A percentile compares a stretch with the other conserved stretches of the same genome.
Evolutionary conservation across 345 rosid species (phyloP).

Genomic region (Capsella bursapastoris): DNA sequence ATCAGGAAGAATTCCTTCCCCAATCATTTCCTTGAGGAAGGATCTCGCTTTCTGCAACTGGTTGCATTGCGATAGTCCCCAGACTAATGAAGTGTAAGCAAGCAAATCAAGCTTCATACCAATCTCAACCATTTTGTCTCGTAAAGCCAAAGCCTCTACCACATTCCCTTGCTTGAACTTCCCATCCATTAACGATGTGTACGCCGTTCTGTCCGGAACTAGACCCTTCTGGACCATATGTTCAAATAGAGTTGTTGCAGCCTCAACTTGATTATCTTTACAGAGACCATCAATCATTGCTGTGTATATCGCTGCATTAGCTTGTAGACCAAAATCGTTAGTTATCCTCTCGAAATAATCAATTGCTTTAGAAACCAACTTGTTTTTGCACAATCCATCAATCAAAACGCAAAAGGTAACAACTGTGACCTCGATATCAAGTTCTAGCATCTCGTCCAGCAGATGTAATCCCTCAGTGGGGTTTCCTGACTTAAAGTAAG

Average conservation of each 20-base stretch:
- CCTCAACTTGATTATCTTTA: conserved; percentile 61
- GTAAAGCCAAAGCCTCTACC: conserved; percentile 57
- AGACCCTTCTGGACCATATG: conserved; percentile 55
- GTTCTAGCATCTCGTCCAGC: conserved; percentile 53
- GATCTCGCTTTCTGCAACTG: conserved; percentile 58
- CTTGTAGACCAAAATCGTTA: conserved; percentile 52
- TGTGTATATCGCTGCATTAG: conserved; percentile 67
- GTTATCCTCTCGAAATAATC: conserved; percentile 54
- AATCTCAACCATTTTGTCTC: conserved; percentile 56
- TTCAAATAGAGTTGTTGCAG: conserved; percentile 54
- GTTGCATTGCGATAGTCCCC: conserved; percentile 63
- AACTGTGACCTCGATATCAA: conserved; percentile 58
- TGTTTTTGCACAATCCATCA: conserved; percentile 75
- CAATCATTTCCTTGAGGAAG: conserved; percentile 67
- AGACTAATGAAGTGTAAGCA: conserved; percentile 70
- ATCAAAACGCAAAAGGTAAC: conserved; percentile 71
- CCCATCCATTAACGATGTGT: conserved; percentile 72
- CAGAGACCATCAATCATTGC: conserved; percentile 76
- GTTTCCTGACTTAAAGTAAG: conserved; percentile 65
- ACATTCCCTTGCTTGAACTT: conserved; percentile 61
- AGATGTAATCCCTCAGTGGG: conserved; percentile 54
- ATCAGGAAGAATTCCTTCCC: conserved; percentile 61
- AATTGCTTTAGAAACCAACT: conserved; percentile 60
- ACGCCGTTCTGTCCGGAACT: conserved; percentile 58
- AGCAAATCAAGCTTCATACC: conserved; percentile 70